Evolutionary conservation across 1,284 basidiomycete species (phyloP).

Genomic region (Ustilago loliicola): DNA sequence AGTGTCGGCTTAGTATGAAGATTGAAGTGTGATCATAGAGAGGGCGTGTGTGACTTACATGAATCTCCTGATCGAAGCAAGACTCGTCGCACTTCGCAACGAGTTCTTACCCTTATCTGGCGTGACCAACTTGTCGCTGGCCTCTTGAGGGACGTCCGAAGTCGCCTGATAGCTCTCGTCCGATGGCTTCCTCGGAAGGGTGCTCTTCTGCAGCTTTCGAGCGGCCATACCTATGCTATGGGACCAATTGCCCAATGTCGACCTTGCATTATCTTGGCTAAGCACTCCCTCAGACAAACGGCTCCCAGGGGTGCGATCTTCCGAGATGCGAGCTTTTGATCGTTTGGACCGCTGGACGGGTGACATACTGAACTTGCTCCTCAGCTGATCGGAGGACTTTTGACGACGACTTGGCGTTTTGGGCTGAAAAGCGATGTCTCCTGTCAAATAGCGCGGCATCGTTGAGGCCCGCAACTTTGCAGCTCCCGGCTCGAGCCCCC

Average conservation of each 20-base stretch:
- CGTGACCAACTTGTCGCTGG: background rate
- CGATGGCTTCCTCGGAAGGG: constrained; percentile 20
- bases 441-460: constrained; percentile 12
- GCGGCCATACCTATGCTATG: constrained; percentile 36
- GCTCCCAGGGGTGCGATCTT: constrained; percentile 12
- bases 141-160: constrained; percentile 1
- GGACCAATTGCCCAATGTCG: constrained; percentile 40
- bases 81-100: constrained; percentile 21
- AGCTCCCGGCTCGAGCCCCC: background rate
- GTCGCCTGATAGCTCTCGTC: constrained; percentile 28
- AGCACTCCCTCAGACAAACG: constrained; percentile 11
- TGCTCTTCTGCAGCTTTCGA: constrained; percentile 25
- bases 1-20: background rate
- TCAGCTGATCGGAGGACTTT: constrained; percentile 23
- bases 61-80: constrained; percentile 35
- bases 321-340: constrained; percentile 22
- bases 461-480: constrained; percentile 7
- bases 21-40: background rate
- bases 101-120: constrained; percentile 27
- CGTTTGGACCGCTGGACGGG: constrained; percentile 42
- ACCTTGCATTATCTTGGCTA: constrained; percentile 19
- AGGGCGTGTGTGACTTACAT: constrained; percentile 15
- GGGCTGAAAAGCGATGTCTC: constrained; percentile 9
- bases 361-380: constrained; percentile 54
- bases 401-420: constrained; percentile 28